Conservation (phyloP, 768 basidiomycete species). For the Suillus plorans region DNA sequence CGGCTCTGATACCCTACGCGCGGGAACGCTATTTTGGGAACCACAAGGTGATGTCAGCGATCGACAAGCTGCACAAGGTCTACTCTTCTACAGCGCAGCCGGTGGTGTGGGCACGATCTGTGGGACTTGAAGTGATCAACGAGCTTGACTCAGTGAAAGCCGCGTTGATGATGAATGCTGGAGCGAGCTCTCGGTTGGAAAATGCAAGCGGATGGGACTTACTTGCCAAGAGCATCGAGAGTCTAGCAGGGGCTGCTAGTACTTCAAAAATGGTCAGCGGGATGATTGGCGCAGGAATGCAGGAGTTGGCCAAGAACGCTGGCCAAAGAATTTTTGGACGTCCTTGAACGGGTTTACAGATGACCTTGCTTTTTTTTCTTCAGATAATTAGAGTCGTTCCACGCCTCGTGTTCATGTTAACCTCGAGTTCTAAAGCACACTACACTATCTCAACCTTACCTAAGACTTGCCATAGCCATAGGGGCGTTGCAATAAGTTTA, state of each 20-base stretch:
- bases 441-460: neutral
- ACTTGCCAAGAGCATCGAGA: constrained; percentile 46
- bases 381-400: neutral
- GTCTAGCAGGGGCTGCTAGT: constrained; percentile 35
- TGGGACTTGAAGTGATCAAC: constrained; percentile 89
- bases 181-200: constrained; percentile 33
- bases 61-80: constrained; percentile 89
- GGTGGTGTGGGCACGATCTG: constrained; percentile 83
- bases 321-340: neutral
- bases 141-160: constrained; percentile 83
- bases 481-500: no score
- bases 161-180: constrained; percentile 81
- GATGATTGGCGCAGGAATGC: constrained; percentile 29
- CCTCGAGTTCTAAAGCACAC: neutral
- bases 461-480: no score
- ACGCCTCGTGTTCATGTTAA: neutral
- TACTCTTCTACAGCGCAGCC: constrained; percentile 68
- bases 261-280: constrained; percentile 31
- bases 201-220: constrained; percentile 32
- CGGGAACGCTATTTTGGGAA: constrained; percentile 83
- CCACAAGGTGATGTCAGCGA: constrained; percentile 78
- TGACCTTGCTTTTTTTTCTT: neutral
- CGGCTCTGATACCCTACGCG: constrained; percentile 73
- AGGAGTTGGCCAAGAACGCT: constrained; percentile 24
- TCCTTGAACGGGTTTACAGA: neutral